Base-by-base conservation (phyloP, 257 asterid species). In the Penstemon newberryi region DNA sequence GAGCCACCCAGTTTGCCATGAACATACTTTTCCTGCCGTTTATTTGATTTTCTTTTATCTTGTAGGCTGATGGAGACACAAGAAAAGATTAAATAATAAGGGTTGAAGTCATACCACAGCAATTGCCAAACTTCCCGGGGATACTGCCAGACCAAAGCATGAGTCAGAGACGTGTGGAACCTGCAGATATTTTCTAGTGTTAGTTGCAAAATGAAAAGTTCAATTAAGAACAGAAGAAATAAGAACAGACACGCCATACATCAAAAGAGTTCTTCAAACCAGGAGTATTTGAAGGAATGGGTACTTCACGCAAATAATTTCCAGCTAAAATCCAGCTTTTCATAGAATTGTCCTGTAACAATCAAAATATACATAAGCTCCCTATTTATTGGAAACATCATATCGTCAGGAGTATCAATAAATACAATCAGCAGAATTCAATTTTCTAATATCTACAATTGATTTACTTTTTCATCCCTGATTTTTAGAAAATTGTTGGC, bases 141-240 rank as follows among this genome's bases (percentile, higher is more conserved):
- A 94, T 67, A 89, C 69, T 8, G 97, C 93, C 67, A 94, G 78
- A 75, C 99, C 99, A 77, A 84, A 94, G 86, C 96, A 91, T 63
- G 94, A 87, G 78, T 86, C 88, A 71, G 81, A 80, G 40, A 71
- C 92, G 80, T 75, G 60, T 59, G 92, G 89, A 68, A 79, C 89
- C 97, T 92, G 89, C 69, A 73, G 40, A 37, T 4, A 53, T 43
- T 56, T 39, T 75, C 64, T 61, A 70, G 60, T 19, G 71, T 65
- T 64, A 69, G 56, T 73, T 65, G 75, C 50, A 54, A 70, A n/a
- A 72, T 36, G 3, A 60, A 56, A 44, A 53, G 11, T 60, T 3
- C 54, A 2, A 56, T 45, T 42, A 49, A 42, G 33, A 62, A 70
- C 68, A 66, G 58, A 61, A 61, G 70, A 71, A 46, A 56, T 46